These are phyloP conservation scores for Kwoniella shivajii DNA, from an alignment of 1,284 basidiomycete species.

Conservation along the genomic window DNA sequence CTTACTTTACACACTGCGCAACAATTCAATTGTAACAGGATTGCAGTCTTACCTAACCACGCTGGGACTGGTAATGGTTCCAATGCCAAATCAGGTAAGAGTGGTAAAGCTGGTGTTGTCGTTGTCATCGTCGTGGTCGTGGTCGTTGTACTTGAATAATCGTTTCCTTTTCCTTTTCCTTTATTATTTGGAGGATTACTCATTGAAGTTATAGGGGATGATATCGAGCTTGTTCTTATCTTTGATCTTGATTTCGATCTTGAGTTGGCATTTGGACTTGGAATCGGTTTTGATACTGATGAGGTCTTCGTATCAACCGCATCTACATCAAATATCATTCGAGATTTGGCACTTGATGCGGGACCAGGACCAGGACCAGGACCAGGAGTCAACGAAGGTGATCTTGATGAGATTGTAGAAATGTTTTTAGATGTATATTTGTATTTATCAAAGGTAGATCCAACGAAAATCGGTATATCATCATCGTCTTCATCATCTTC, in stretches of 20 bases:
- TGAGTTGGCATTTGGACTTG: not conserved
- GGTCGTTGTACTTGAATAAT: no score
- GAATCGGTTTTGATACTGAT: not conserved
- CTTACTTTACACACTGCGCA: slow-evolving; percentile 40
- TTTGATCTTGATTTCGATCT: not conserved
- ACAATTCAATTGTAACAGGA: slow-evolving; percentile 23
- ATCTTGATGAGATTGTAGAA: slow-evolving; percentile 1
- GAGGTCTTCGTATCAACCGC: not conserved
- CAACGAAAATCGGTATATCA: slow-evolving; percentile 30
- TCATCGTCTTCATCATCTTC: slow-evolving; percentile 20
- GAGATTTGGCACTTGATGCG: no score
- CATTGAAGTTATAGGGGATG: not conserved
- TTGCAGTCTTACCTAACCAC: slow-evolving; percentile 40
- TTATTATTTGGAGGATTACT: not conserved
- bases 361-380: not conserved
- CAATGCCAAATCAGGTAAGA: slow-evolving; percentile 14
- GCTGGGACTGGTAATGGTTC: slow-evolving; percentile 28
- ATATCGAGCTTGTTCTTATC: not conserved
- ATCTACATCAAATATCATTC: no score
- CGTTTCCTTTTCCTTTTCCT: not conserved
- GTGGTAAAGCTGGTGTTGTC: slow-evolving; percentile 4
- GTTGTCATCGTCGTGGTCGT: not conserved
- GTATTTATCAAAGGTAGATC: slow-evolving; percentile 21
- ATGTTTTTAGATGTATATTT: not conserved
- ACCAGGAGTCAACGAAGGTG: not conserved